Percentiles rank a stretch among this genome's conserved stretches.
These are phyloP conservation scores for Sporothrix variecibatus DNA, from an alignment of 2,329 filamentous ascomycete species.

Conservation along the genomic window DNA sequence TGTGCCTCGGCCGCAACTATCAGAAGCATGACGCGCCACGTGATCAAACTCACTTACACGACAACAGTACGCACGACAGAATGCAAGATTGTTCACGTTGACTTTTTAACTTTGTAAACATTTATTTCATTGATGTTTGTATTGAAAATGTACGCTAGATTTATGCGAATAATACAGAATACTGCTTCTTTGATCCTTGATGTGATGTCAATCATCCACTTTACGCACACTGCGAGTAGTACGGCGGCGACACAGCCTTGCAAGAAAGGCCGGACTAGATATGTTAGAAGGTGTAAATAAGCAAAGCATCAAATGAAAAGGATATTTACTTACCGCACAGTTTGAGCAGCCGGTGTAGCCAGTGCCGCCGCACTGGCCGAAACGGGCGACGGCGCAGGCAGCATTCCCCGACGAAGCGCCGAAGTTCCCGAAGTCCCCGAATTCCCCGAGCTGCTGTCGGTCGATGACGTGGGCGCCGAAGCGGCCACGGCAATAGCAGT, in stretches of 20 bases:
- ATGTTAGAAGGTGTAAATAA: neutral
- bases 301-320: neutral
- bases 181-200: neutral
- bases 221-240: constrained; percentile 44
- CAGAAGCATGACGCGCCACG: neutral
- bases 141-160: neutral
- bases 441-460: constrained; percentile 13
- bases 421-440: constrained; percentile 19
- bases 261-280: constrained; percentile 40
- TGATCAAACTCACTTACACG: neutral
- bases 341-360: constrained; percentile 46
- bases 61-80: neutral
- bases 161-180: neutral
- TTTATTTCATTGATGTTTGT: neutral
- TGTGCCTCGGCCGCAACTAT: neutral
- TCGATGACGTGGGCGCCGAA: constrained; percentile 19
- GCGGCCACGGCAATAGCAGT: constrained; percentile 27
- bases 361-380: constrained; percentile 45
- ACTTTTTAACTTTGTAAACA: neutral
- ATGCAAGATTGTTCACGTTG: neutral
- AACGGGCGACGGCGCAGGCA: constrained; percentile 40
- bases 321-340: constrained; percentile 42
- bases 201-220: neutral
- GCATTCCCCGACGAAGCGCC: constrained; percentile 36
- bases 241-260: constrained; percentile 42